Percentiles rank a stretch among this genome's conserved stretches.
Conservation (phyloP, 192 early-diverging fungal genomes). For the Coemansia reversa region DNA sequence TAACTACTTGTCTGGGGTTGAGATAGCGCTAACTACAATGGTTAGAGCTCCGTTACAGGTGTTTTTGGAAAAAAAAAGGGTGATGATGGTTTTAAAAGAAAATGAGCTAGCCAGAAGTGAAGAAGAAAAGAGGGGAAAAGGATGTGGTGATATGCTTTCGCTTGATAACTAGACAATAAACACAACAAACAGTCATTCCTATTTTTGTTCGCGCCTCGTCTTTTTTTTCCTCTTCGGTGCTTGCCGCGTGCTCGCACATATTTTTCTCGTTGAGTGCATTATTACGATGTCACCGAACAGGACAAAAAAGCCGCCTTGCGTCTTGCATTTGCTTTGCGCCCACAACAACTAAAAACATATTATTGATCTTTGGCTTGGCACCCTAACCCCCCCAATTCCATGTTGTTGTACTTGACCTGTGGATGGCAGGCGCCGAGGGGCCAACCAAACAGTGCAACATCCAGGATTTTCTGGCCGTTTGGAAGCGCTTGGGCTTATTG, state of each 20-base stretch:
- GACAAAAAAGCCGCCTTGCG: not conserved
- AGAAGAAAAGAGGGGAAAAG: not conserved
- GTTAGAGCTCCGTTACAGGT: not conserved
- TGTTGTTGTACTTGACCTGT: no score
- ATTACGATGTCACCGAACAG: no score
- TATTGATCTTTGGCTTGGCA: not conserved
- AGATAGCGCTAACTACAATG: not conserved
- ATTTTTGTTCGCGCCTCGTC: not conserved
- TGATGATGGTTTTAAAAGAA: not conserved
- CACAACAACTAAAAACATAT: not conserved
- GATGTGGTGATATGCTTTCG: not conserved
- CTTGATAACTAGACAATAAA: not conserved
- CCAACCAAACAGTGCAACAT: not conserved
- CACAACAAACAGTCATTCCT: not conserved
- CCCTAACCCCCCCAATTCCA: not conserved
- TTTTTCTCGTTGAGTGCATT: no score
- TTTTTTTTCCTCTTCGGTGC: not conserved
- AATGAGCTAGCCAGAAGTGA: not conserved
- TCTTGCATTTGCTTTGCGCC: not conserved
- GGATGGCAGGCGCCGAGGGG: no score
- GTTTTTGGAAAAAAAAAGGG: not conserved
- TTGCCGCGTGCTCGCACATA: not conserved
- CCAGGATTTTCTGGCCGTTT: not conserved
- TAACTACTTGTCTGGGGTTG: not conserved
- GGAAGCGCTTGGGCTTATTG: no score